phyloP scores from a whole-genome alignment of 371 early-diverging fungal species.

The Synchytrium microbalum region DNA sequence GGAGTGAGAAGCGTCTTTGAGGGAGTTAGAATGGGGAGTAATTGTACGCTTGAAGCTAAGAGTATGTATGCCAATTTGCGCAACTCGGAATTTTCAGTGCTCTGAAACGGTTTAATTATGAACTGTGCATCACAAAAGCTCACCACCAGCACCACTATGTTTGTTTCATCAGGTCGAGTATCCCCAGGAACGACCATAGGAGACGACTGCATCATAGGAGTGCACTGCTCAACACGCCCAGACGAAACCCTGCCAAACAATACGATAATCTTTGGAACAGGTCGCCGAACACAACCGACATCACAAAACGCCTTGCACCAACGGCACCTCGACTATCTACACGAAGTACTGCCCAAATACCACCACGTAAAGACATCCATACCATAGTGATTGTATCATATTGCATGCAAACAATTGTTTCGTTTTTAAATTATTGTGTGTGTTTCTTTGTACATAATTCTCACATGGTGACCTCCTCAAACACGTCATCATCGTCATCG shows the following conservation, averaged over 20 bases:
- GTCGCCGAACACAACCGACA: slow-evolving; percentile 46
- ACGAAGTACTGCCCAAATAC: slow-evolving; percentile 55
- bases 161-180: slow-evolving; percentile 50
- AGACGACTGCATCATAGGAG: slow-evolving; percentile 66
- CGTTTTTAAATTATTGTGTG: no score
- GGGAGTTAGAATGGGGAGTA: slow-evolving; percentile 57
- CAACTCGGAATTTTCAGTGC: no score
- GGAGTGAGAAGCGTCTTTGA: slow-evolving; percentile 69
- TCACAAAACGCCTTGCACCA: slow-evolving; percentile 50
- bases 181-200: slow-evolving; percentile 53
- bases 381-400: no score
- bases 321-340: slow-evolving; percentile 66
- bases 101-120: no score
- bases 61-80: slow-evolving; percentile 25
- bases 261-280: slow-evolving; percentile 60
- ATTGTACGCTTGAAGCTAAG: slow-evolving; percentile 61
- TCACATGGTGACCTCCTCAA: not conserved
- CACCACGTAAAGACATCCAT: slow-evolving; percentile 41
- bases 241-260: slow-evolving; percentile 55
- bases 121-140: not conserved
- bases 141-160: not conserved
- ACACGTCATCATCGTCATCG: not conserved
- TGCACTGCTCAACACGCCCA: slow-evolving; percentile 54
- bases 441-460: no score
- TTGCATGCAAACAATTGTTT: no score